These are phyloP conservation scores for Boletus reticulatus DNA, from an alignment of 768 basidiomycete genomes.

Conservation along the genomic window DNA sequence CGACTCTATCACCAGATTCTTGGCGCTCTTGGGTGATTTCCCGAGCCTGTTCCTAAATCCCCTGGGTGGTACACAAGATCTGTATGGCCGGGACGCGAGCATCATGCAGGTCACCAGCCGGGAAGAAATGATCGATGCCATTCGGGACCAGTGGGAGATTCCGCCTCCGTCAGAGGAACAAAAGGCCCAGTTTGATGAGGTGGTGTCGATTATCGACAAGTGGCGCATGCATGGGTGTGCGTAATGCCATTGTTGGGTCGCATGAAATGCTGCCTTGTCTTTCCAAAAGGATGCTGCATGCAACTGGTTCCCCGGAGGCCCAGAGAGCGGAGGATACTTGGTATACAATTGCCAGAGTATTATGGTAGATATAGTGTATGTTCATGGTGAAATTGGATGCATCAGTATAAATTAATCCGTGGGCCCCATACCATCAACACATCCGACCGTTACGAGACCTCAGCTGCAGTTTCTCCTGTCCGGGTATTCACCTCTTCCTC, in stretches of 20 bases:
- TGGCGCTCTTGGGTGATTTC: constrained; percentile 55
- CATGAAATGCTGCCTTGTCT: no score
- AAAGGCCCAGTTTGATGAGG: constrained; percentile 67
- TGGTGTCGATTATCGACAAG: constrained; percentile 62
- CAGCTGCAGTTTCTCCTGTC: background rate
- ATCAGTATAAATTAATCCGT: no score
- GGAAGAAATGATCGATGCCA: background rate
- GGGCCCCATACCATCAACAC: no score
- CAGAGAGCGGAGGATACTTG: no score
- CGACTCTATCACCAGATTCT: constrained; percentile 36
- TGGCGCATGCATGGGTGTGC: constrained; percentile 27
- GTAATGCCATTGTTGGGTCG: no score
- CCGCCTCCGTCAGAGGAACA: constrained; percentile 56
- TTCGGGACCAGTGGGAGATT: constrained; percentile 26
- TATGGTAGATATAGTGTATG: no score
- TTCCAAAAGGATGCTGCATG: no score
- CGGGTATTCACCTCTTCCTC: background rate
- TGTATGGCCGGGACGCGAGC: constrained; percentile 67
- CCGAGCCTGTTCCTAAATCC: constrained; percentile 10
- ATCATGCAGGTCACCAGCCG: constrained; percentile 47
- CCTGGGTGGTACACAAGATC: constrained; percentile 43
- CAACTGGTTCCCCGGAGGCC: no score
- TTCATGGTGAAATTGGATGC: no score
- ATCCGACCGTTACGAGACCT: background rate
- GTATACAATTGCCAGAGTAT: no score